Evolutionary conservation across 108 stramenopile species (phyloP), one percentile per base, ranked within the genome.

Genomic region (Pseudonitzschia pungens): DNA sequence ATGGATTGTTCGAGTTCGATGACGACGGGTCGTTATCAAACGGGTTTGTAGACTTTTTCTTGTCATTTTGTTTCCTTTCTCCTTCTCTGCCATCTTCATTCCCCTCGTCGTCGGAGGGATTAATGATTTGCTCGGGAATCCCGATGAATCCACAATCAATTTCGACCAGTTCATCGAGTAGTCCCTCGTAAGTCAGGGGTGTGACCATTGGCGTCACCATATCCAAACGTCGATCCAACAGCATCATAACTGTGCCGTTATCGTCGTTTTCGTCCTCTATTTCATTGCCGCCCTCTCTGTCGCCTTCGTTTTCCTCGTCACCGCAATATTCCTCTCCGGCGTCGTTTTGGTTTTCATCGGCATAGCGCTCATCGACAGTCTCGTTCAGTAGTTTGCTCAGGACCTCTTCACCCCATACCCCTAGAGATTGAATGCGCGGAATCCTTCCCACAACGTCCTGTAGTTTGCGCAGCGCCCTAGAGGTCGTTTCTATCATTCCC

Each of bases 121-220:
- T 84, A 28, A 92, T 83, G 21, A 83, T 73, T 3, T 76, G 50
- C 20, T 75, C 72, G 32, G 88, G 84, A 1, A 94, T 70, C 24
- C 83, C 70, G 53, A 71, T 26, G 36, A 51, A 72, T 43, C 90
- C 94, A 56, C 77, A 75, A 57, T 94, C 90, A 60, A 99, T 96
- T 66, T 90, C 93, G 26, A 99, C 73, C 40, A 96, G 78, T 69
- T 97, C 92, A 81, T 97, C 97, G 29, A 99, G 77, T 51, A 99
- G 68, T 14, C 97, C 97, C 84, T 97, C 98, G 71, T 97, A 99
- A 0, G 98, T 99, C 43, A 99, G 83, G 2, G 98, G 98, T 5
- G 98, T 97, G 10, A 96, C 77, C 85, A 97, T 85, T 32, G 96
- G 96, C 15, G 97, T 96, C 4, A 97, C 89, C 73, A 96, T 79